phyloP scores from a whole-genome alignment of 176 grass and related monocot species.

The Musa itinerans region DNA sequence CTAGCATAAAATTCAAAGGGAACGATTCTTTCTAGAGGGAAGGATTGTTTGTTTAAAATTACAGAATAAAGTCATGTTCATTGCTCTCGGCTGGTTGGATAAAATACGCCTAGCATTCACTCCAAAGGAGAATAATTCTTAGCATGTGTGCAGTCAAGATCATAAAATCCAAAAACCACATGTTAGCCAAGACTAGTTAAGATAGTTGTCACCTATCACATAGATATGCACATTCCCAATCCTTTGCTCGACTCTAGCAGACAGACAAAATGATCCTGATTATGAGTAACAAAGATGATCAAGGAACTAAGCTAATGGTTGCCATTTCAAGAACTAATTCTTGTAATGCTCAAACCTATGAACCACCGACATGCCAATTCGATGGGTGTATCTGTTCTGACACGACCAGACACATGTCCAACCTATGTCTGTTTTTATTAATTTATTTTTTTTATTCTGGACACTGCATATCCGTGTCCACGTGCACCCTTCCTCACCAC shows the following conservation, averaged over 20 bases:
- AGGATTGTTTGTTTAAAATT: conserved; percentile 15
- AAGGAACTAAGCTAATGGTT: not conserved
- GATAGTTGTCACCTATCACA: not conserved
- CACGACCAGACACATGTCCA: too few species aligned
- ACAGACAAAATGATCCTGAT: too few species aligned
- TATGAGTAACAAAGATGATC: too few species aligned
- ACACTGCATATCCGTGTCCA: too few species aligned
- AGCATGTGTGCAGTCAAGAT: conserved; percentile 11
- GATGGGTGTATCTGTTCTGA: too few species aligned
- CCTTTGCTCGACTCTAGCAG: not conserved
- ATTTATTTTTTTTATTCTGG: too few species aligned
- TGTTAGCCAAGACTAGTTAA: not conserved
- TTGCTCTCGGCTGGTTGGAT: conserved; percentile 20
- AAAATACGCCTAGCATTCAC: conserved; percentile 27
- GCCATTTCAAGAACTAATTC: too few species aligned
- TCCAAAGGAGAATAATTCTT: conserved; percentile 26
- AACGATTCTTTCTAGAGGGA: not conserved
- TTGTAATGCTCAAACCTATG: too few species aligned
- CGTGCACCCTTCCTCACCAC: too few species aligned
- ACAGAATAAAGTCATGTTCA: conserved; percentile 19
- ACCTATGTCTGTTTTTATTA: too few species aligned
- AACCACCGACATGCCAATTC: too few species aligned
- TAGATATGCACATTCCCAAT: not conserved
- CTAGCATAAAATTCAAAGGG: conserved; percentile 2
- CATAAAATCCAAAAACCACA: conserved; percentile 11